These are phyloP conservation scores for Calonectria fujianensis DNA, from an alignment of 2,329 filamentous ascomycete species.

Conservation along the genomic window DNA sequence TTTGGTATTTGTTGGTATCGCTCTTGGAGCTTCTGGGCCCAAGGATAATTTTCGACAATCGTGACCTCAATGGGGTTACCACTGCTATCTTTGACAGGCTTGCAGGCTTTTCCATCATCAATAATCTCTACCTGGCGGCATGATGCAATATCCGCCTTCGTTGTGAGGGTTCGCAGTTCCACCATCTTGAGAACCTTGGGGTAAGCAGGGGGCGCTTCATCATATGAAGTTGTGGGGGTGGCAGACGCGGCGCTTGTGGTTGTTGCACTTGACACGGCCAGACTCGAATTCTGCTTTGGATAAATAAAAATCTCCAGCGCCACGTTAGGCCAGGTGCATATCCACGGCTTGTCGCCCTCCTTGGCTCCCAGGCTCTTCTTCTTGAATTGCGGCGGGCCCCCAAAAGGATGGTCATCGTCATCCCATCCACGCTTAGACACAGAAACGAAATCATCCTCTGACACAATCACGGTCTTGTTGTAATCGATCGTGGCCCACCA, in stretches of 20 bases:
- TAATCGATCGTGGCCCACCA: slow-evolving; percentile 72
- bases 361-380: slow-evolving; percentile 55
- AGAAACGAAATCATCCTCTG: slow-evolving; percentile 62
- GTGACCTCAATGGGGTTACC: slow-evolving; percentile 65
- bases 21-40: slow-evolving; percentile 26
- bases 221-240: slow-evolving; percentile 6
- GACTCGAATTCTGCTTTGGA: slow-evolving; percentile 69
- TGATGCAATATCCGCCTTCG: slow-evolving; percentile 60
- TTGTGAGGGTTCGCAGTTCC: slow-evolving; percentile 67
- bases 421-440: slow-evolving; percentile 55
- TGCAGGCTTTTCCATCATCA: slow-evolving; percentile 60
- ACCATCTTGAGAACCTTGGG: slow-evolving; percentile 73
- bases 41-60: slow-evolving; percentile 63
- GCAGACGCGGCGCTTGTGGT: slow-evolving; percentile 44
- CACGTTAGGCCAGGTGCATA: slow-evolving; percentile 75
- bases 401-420: slow-evolving; percentile 31
- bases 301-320: slow-evolving; percentile 76
- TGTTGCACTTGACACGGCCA: slow-evolving; percentile 39
- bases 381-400: slow-evolving; percentile 54
- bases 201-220: slow-evolving; percentile 59
- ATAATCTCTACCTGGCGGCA: slow-evolving; percentile 71
- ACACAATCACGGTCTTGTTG: slow-evolving; percentile 74
- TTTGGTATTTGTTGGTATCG: slow-evolving; percentile 36
- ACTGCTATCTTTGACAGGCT: slow-evolving; percentile 60
- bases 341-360: slow-evolving; percentile 73